Conservation (phyloP, 352 stramenopile genomes). For the Phytophthora pini region DNA sequence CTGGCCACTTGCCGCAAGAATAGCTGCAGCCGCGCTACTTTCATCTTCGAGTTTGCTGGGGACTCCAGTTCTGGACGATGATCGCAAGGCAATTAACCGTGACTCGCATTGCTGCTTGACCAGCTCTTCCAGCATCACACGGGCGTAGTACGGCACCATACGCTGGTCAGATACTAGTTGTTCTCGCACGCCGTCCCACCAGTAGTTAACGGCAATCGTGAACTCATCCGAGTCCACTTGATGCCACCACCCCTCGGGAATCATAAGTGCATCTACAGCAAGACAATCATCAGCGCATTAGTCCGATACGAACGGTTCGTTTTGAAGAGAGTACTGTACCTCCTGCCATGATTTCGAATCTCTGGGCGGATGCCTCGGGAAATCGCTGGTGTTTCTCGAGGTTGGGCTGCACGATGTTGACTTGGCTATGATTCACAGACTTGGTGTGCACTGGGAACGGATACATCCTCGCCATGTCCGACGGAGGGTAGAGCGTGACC, state of each 20-base stretch:
- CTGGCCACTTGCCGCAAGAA: constrained; percentile 31
- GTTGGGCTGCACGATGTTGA: constrained; percentile 58
- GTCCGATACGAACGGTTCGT: background rate
- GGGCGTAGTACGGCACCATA: constrained; percentile 70
- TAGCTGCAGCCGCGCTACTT: constrained; percentile 11
- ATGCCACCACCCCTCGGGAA: constrained; percentile 90
- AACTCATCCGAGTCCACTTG: constrained; percentile 79
- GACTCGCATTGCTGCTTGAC: constrained; percentile 49
- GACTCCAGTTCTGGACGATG: background rate
- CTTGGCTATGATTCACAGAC: constrained; percentile 79
- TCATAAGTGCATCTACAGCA: constrained; percentile 72
- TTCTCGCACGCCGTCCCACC: constrained; percentile 74
- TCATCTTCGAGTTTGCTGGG: constrained; percentile 9
- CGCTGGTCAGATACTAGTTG: constrained; percentile 47
- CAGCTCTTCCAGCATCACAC: constrained; percentile 69
- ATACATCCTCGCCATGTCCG: constrained; percentile 57
- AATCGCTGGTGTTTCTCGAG: constrained; percentile 42
- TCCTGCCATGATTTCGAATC: constrained; percentile 53
- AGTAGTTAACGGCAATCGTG: constrained; percentile 86
- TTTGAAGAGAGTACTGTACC: constrained; percentile 35
- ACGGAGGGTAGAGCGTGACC: constrained; percentile 76
- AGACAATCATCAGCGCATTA: constrained; percentile 7
- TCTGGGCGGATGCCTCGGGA: constrained; percentile 25
- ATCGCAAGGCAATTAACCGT: constrained; percentile 31
- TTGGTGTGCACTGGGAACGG: constrained; percentile 71